Evolutionary conservation across 805 yeast genomes (phyloP).

Genomic region (Yarrowia phangngaensis): DNA sequence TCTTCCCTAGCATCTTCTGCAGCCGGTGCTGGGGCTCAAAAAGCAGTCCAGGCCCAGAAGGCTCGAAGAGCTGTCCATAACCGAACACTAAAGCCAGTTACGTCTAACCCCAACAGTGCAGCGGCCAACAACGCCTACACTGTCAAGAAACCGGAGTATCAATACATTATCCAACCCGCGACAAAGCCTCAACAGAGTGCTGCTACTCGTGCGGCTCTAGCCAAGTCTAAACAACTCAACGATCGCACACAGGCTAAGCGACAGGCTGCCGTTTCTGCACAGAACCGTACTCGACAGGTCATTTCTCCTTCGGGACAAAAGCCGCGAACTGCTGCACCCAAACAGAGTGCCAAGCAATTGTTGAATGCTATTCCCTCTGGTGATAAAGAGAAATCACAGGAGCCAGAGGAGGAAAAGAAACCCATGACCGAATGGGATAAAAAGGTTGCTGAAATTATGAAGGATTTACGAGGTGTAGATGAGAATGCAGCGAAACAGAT

Average conservation of each 20-base stretch:
- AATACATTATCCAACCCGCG: constrained; percentile 8
- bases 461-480: constrained; percentile 62
- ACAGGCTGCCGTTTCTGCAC: constrained; percentile 13
- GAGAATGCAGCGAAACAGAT: constrained; percentile 75
- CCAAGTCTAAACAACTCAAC: constrained; percentile 20
- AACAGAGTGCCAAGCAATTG: not conserved
- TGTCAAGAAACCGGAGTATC: constrained; percentile 20
- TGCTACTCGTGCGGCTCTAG: constrained; percentile 21
- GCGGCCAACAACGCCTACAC: constrained; percentile 16
- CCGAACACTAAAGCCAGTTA: constrained; percentile 21
- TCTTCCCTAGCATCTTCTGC: constrained; percentile 20
- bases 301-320: constrained; percentile 4
- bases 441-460: constrained; percentile 38
- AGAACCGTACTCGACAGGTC: constrained; percentile 23
- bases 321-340: constrained; percentile 6
- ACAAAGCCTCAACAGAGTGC: constrained; percentile 25
- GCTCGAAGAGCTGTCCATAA: constrained; percentile 17
- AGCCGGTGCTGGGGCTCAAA: constrained; percentile 14
- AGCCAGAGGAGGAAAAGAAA: constrained; percentile 23
- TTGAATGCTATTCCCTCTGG: not conserved
- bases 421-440: constrained; percentile 38
- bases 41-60: constrained; percentile 23
- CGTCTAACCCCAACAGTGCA: constrained; percentile 7
- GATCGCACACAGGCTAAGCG: constrained; percentile 25
- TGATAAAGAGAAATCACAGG: constrained; percentile 7